Evolutionary conservation across 345 rosid genomes (phyloP).

Genomic region (Pseudoturritis turrita): DNA sequence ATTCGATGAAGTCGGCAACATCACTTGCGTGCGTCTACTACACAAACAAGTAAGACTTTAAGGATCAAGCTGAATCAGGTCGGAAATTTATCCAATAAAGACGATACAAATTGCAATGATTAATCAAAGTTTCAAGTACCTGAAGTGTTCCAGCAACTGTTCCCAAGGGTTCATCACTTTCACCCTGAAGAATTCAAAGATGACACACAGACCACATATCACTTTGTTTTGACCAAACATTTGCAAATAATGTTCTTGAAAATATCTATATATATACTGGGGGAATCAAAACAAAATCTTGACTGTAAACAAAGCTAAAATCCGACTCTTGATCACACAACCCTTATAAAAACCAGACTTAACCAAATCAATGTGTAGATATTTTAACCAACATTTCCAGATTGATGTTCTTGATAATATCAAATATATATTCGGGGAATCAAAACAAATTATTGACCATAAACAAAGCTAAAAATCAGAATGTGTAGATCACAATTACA

Average conservation of each 20-base stretch:
- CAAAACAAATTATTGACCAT: too few species aligned
- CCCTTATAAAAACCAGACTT: background rate
- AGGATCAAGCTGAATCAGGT: background rate
- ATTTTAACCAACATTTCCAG: background rate
- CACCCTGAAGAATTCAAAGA: constrained; percentile 53
- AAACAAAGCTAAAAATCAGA: too few species aligned
- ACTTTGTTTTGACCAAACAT: background rate
- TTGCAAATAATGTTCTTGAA: background rate
- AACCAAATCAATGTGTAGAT: background rate
- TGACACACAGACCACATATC: background rate
- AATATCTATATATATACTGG: too few species aligned
- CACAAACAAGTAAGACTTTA: constrained; percentile 17
- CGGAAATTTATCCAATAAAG: background rate
- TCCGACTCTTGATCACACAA: background rate
- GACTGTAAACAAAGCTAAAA: background rate
- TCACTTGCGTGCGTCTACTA: constrained; percentile 92
- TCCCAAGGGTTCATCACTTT: constrained; percentile 67
- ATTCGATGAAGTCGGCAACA: constrained; percentile 64
- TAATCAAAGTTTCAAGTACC: constrained; percentile 36
- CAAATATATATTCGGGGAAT: too few species aligned
- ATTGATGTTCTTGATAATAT: background rate
- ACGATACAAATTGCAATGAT: constrained; percentile 3
- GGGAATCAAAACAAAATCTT: background rate
- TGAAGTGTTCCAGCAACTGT: constrained; percentile 71
- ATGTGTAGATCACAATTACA: too few species aligned